Evolutionary conservation across 1,139 yeast genomes (phyloP), one percentile per base, ranked within the genome.

Genomic region (Hanseniaspora gamundiae): DNA sequence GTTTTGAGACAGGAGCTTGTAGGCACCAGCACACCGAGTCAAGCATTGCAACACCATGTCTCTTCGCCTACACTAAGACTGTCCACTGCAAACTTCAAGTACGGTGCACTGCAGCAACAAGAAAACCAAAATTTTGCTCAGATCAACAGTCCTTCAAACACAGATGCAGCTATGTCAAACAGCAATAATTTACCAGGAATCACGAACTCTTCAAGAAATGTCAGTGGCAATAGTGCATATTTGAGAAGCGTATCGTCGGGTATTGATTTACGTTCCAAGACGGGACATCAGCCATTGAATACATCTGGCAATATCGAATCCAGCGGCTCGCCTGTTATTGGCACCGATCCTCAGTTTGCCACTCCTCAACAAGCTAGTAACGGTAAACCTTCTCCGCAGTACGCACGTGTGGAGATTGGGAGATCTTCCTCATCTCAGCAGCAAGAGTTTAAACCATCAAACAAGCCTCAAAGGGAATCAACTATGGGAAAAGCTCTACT

Each of bases 1-100:
- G 62, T 64, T 4, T 59, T 64, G 1, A 58, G 55, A 42, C 44
- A 54, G 19, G 51, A 49, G n/a, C 46, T 54, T 39, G 44, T 45
- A 27, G 52, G 50, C 31, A 52, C 43, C 42, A 46, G 51, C 19
- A 45, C 52, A 39, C 45, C 52, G 4, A 44, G 45, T 27, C 42
- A 47, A 13, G 39, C 43, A 40, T 43, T 49, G 19, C 56, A 53
- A 41, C 48, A 52, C 31, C 54, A 56, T 36, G 53, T 51, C 38
- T 54, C 59, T 30, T 45, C 48, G 45, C 27, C 46, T n/a, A 30
- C 7, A 9, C 14, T n/a, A 8, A 30, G 8, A 16, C 35, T n/a
- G 8, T 8, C 41, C 22, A 33, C 9, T 9, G 21, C 22, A 2
- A 17, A 14, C 5, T 33, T 33, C 21, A 26, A 33, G 21, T 33